Evolutionary conservation across 169 alveolate species (phyloP), one percentile per base, ranked within the genome.

Genomic region (Cryptosporidium xiaoi): DNA sequence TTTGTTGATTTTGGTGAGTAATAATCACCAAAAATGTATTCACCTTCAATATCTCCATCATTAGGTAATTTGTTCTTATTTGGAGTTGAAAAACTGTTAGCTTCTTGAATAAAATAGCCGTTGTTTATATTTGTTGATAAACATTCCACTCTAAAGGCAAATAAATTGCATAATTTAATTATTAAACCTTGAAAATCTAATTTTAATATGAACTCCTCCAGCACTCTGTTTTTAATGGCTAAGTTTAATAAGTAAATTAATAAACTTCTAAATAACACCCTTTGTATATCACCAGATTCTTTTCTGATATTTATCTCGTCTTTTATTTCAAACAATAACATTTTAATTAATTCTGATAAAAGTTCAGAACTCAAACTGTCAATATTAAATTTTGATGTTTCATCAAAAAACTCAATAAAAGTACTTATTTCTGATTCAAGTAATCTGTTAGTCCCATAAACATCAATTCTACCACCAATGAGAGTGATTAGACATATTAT

Each of bases 211-310:
- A 53, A 51, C 0, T n/a, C 65, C 34, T 24, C 27, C 2, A 58
- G 50, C 8, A 46, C 16, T 56, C 56, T 53, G 40, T 46, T 62
- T 15, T 40, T 62, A 3, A 60, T n/a, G 8, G 34, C 15, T 7
- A 48, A 33, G 16, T 29, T 29, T 20, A 60, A 8, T 24, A 77
- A 60, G 64, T 77, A 60, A 16, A 77, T 77, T 40, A 77, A 29
- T 20, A 77, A 27, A 36, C 87, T 77, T 77, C 87, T 77, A 44
- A 77, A 77, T 16, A 36, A 0, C 15, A 60, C 56, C 56, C 87
- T 58, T 36, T 77, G 87, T 18, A 40, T 33, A 40, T 77, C 87
- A 20, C 64, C 69, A 18, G 71, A 60, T 44, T 77, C 87, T 44
- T 46, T 77, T 50, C 24, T 40, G 20, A 77, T 77, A 15, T 24